Evolutionary conservation across 805 yeast genomes (phyloP), one percentile per base, ranked within the genome.

Genomic region (Pichia heedii): DNA sequence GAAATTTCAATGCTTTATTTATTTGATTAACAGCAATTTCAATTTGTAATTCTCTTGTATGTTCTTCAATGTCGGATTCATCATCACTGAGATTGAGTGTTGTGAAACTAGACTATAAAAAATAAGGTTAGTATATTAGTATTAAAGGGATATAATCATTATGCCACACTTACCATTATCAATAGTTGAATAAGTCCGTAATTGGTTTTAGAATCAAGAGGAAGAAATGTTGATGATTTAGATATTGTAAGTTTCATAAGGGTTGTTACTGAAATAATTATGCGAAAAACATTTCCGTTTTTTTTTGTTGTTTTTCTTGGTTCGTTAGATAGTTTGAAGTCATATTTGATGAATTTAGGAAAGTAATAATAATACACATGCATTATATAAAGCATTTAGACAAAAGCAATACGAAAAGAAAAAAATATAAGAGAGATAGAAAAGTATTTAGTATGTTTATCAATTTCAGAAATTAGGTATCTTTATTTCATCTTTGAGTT

Each of bases 31-130:
- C 81, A 4, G 95, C 93, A 55, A 84, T 84, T 60, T 93, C 97
- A 19, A 80, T 73, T 63, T 90, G 97, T 21, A 90, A 67, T 58
- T 93, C 99, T 39, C 96, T 69, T 1, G 97, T 83, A 55, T 88
- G 95, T 50, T 87, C 90, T 50, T 89, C 96, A 29, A 81, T 83
- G 50, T 85, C 90, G 30, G 76, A 67, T 40, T 83, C 85, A 55
- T 84, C 94, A 44, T 83, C 90, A 34, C 74, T 74, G 37, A 81
- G 64, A 55, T 90, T 90, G 36, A 89, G 70, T 2, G 97, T 95
- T 27, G 80, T 71, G 60, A 90, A 89, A 2, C 79, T 67, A 20
- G 89, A 81, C 81, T 69, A 46, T 48, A 21, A 6, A 15, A 4
- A 13, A 29, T 10, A 24, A 24, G 12, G 32, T 29, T 29, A 29